Evolutionary conservation across 1,284 basidiomycete species (phyloP), one percentile per base, ranked within the genome.

Genomic region (Amylostereum areolatum): DNA sequence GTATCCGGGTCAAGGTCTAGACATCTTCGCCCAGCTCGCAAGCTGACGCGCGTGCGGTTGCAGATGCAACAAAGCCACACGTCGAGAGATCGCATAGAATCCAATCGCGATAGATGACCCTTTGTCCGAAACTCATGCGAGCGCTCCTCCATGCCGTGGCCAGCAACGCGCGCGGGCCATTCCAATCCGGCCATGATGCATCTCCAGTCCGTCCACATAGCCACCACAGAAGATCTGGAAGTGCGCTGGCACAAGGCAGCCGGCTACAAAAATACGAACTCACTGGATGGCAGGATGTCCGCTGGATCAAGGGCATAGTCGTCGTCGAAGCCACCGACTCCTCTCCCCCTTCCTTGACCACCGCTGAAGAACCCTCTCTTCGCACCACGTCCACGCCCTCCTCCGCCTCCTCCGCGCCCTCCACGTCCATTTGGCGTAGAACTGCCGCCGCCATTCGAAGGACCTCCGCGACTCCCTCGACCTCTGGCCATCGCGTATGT

Each of bases 351-450:
- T 6, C 31, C 52, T 43, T n/a, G n/a, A n/a, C n/a, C n/a, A n/a
- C 48, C 48, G 5, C 25, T 18, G 8, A 35, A 8, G 34, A 35
- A 35, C 9, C 34, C 34, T 8, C 34, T n/a, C 37, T 25, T n/a
- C 12, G n/a, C 37, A 27, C 41, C 25, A 8, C 53, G 39, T 24
- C 51, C 51, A 36, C 51, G 40, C 12, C 42, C 45, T n/a, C 49
- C 32, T 37, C 54, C 43, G 10, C 45, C 28, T 37, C 54, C 46
- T 11, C 47, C 41, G 8, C 47, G 34, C 12, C 47, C 36, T 24
- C 39, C 40, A n/a, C 40, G 4, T 11, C 40, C 10, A 35, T 43
- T 49, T n/a, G n/a, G n/a, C n/a, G n/a, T n/a, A n/a, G n/a, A n/a
- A n/a, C n/a, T n/a, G n/a, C n/a, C n/a, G n/a, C n/a, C n/a, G n/a